phyloP scores from a whole-genome alignment of 2,329 filamentous ascomycete genomes.

The Aspergillus eucalypticola region DNA sequence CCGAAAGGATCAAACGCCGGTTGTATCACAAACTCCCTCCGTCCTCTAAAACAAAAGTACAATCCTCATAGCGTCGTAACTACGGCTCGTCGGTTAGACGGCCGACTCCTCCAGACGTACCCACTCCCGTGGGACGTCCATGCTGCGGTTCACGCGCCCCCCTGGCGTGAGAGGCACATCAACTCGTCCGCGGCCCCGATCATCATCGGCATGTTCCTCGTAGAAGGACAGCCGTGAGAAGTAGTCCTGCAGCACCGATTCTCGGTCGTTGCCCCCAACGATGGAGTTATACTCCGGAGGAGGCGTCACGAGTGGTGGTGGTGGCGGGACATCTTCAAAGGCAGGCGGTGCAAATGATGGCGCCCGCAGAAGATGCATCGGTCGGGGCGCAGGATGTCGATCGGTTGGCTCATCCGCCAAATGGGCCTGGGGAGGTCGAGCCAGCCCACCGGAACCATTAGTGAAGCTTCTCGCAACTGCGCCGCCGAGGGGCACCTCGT shows the following conservation, averaged over 20 bases:
- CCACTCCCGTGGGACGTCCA: conserved; percentile 64
- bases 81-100: conserved; percentile 2
- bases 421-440: conserved; percentile 53
- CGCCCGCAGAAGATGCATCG: conserved; percentile 79
- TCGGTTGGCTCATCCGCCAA: conserved; percentile 49
- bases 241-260: conserved; percentile 75
- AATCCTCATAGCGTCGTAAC: conserved; percentile 3
- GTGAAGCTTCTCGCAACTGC: conserved; percentile 41
- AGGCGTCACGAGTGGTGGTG: conserved; percentile 73
- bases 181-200: conserved; percentile 46
- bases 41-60: not conserved
- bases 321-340: conserved; percentile 78
- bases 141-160: conserved; percentile 62
- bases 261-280: conserved; percentile 67
- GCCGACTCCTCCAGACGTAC: conserved; percentile 40
- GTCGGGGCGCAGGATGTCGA: conserved; percentile 55
- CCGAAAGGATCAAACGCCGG: not conserved
- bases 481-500: conserved; percentile 28
- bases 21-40: conserved; percentile 1
- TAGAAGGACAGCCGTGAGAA: conserved; percentile 72
- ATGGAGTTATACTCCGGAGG: conserved; percentile 83
- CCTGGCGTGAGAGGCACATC: conserved; percentile 66
- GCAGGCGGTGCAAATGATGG: conserved; percentile 87
- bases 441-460: conserved; percentile 42
- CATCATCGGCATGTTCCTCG: conserved; percentile 63